A percentile compares a stretch with the other conserved stretches of the same genome.
Conservation (phyloP, 805 yeast genomes). For the Lachancea mirantina region DNA sequence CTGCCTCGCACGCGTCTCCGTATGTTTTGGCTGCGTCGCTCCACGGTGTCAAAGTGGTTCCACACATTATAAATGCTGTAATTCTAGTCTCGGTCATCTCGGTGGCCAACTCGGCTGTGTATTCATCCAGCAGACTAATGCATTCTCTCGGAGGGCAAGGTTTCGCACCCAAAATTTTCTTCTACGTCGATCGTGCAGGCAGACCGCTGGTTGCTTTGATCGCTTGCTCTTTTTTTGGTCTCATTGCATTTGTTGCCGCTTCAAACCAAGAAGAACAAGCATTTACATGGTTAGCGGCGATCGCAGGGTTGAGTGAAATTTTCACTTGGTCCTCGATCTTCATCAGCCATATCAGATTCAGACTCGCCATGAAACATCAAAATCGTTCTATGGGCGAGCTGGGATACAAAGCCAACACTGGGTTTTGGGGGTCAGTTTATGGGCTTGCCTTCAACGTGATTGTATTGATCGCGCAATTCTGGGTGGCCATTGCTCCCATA, state of each 20-base stretch:
- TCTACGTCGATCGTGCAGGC: conserved; percentile 50
- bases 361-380: conserved; percentile 47
- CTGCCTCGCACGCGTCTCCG: conserved; percentile 59
- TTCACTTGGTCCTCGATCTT: conserved; percentile 55
- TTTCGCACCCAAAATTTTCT: conserved; percentile 49
- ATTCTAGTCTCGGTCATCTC: conserved; percentile 66
- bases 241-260: conserved; percentile 55
- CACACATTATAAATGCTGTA: conserved; percentile 68
- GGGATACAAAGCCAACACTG: conserved; percentile 44
- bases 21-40: conserved; percentile 63
- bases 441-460: conserved; percentile 43
- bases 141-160: conserved; percentile 66
- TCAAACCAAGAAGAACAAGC: conserved; percentile 43
- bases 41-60: conserved; percentile 57
- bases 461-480: conserved; percentile 51
- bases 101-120: conserved; percentile 70
- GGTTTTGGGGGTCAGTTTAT: conserved; percentile 43
- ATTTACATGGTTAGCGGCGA: conserved; percentile 54
- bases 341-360: conserved; percentile 46
- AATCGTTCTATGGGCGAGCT: conserved; percentile 38
- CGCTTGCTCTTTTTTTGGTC: conserved; percentile 44
- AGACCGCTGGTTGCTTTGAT: conserved; percentile 52
- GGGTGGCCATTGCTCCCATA: conserved; percentile 57
- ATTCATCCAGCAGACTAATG: conserved; percentile 62
- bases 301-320: conserved; percentile 50